Evolutionary conservation across 1,139 yeast genomes (phyloP).

Genomic region (Hansenula sp.): DNA sequence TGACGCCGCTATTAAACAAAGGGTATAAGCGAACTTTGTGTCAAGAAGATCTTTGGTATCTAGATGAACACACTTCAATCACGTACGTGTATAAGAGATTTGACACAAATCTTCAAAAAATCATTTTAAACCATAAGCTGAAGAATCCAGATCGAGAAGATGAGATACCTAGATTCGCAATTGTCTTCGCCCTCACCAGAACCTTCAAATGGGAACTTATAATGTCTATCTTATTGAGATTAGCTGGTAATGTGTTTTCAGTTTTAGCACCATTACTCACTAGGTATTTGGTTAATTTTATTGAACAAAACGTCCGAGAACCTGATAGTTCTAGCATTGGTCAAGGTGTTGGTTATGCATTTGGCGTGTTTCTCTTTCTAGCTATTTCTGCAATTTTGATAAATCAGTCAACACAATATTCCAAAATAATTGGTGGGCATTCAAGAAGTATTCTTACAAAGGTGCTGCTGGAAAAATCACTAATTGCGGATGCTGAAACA

Average conservation of each 20-base stretch:
- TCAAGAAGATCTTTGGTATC: conserved; percentile 55
- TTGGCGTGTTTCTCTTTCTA: conserved; percentile 47
- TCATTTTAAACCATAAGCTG: conserved; percentile 23
- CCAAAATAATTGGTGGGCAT: conserved; percentile 59
- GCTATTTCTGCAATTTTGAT: conserved; percentile 35
- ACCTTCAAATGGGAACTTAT: no score
- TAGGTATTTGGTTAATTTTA: no score
- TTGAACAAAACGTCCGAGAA: no score
- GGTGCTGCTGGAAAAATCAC: conserved; percentile 59
- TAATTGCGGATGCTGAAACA: conserved; percentile 51
- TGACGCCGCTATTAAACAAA: conserved; percentile 45
- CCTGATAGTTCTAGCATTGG: conserved; percentile 20
- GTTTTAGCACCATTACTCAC: no score
- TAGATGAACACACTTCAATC: conserved; percentile 47
- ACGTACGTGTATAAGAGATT: conserved; percentile 38
- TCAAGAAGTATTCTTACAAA: conserved; percentile 60
- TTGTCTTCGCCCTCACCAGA: conserved; percentile 33
- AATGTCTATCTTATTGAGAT: no score
- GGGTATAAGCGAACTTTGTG: conserved; percentile 65
- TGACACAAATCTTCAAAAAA: conserved; percentile 29
- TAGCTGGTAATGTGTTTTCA: no score
- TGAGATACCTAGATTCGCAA: conserved; percentile 28
- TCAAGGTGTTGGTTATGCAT: conserved; percentile 52
- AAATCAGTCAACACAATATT: no score
- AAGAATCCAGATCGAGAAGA: conserved; percentile 21